These are phyloP conservation scores for Venturia carpophila DNA, from an alignment of 2,329 filamentous ascomycete genomes.

Conservation along the genomic window DNA sequence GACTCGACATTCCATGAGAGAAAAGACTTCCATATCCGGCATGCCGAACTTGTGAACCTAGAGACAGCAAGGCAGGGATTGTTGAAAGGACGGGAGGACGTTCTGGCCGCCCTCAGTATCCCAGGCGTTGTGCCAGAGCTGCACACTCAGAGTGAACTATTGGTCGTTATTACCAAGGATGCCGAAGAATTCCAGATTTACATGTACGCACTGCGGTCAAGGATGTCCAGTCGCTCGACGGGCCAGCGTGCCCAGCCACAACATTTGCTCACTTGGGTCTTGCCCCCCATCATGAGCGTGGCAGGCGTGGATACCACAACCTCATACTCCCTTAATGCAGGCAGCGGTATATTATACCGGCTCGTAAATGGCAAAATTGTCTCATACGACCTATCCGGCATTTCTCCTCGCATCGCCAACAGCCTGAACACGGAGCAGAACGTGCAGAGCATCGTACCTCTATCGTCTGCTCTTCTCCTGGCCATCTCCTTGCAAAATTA, in stretches of 20 bases:
- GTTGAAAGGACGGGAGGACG: constrained; percentile 38
- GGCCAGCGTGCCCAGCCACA: constrained; percentile 26
- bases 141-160: constrained; percentile 24
- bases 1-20: background rate
- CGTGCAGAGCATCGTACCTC: constrained; percentile 55
- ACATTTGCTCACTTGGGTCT: constrained; percentile 27
- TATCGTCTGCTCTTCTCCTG: constrained; percentile 60
- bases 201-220: constrained; percentile 28
- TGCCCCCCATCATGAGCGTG: constrained; percentile 22
- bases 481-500: constrained; percentile 42
- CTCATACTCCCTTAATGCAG: constrained; percentile 47
- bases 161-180: constrained; percentile 27
- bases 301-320: constrained; percentile 15
- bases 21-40: background rate
- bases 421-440: constrained; percentile 42
- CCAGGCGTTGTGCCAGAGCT: constrained; percentile 19
- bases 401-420: constrained; percentile 52
- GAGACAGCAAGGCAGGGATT: constrained; percentile 37
- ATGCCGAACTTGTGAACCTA: constrained; percentile 29
- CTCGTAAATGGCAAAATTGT: constrained; percentile 47
- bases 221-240: constrained; percentile 25
- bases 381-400: constrained; percentile 56
- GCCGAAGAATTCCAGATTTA: constrained; percentile 22
- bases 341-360: constrained; percentile 56
- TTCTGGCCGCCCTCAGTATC: constrained; percentile 33